phyloP scores from a whole-genome alignment of 106 monocot species.

The Allium fistulosum region DNA sequence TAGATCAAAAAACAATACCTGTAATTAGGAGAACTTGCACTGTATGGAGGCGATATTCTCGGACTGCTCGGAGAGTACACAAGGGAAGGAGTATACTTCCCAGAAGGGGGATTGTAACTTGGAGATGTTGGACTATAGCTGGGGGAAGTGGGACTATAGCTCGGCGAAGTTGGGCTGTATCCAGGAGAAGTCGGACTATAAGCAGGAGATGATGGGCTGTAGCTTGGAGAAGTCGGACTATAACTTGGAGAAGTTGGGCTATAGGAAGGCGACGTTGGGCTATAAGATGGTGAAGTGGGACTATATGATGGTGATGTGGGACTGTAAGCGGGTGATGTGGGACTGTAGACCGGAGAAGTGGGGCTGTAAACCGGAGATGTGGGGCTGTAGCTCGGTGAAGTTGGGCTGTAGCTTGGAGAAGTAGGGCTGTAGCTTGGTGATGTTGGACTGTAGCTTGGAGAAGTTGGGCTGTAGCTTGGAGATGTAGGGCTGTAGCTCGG shows the following conservation, averaged over 20 bases:
- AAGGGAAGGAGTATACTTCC: constrained; percentile 68
- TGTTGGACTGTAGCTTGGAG: constrained; percentile 77
- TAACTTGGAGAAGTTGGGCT: constrained; percentile 82
- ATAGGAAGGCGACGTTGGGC: constrained; percentile 85
- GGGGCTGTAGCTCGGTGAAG: constrained; percentile 84
- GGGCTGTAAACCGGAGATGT: constrained; percentile 90
- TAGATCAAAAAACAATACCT: constrained; percentile 31
- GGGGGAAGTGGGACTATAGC: constrained; percentile 71
- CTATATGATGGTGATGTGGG: constrained; percentile 78
- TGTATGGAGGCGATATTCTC: constrained; percentile 72
- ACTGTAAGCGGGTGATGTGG: constrained; percentile 84
- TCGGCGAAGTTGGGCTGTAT: constrained; percentile 86
- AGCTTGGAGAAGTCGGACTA: constrained; percentile 73
- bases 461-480: constrained; percentile 75
- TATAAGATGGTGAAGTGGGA: constrained; percentile 83
- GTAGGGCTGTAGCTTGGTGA: constrained; percentile 82
- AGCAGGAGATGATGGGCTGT: constrained; percentile 77
- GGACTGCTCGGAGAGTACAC: constrained; percentile 88
- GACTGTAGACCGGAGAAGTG: constrained; percentile 87
- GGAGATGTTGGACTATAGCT: constrained; percentile 67
- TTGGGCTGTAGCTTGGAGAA: constrained; percentile 77
- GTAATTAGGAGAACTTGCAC: constrained; percentile 77
- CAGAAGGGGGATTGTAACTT: constrained; percentile 83
- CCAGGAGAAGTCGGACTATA: constrained; percentile 89
- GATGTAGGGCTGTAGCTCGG: constrained; percentile 85